These are phyloP conservation scores for Emmonsiellopsis sp. DNA, from an alignment of 2,329 filamentous ascomycete species.

Conservation along the genomic window DNA sequence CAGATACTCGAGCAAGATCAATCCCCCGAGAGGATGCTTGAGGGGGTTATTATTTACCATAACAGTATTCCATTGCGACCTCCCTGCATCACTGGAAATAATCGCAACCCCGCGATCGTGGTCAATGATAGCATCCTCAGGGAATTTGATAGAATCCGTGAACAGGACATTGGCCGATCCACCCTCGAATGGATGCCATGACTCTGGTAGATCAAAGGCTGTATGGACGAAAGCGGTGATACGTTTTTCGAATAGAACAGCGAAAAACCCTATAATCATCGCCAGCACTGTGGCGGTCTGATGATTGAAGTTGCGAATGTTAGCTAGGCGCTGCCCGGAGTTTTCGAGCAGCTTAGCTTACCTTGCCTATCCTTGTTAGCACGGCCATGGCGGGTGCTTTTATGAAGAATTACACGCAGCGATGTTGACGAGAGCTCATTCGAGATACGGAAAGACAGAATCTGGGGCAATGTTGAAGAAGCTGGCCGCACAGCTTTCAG, in stretches of 20 bases:
- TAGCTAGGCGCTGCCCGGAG: no score
- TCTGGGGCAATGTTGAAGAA: no score
- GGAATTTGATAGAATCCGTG: slow-evolving; percentile 9
- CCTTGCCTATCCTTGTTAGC: no score
- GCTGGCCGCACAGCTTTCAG: no score
- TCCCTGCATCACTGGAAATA: slow-evolving; percentile 9
- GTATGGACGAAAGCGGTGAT: not conserved
- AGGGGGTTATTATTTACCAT: slow-evolving; percentile 2
- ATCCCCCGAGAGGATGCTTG: not conserved
- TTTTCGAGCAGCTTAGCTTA: no score
- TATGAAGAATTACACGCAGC: no score
- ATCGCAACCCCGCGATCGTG: slow-evolving; percentile 12
- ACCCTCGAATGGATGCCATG: slow-evolving; percentile 11
- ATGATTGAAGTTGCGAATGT: no score
- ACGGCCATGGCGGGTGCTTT: no score
- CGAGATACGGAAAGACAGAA: no score
- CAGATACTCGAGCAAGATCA: not conserved
- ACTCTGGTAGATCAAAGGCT: slow-evolving; percentile 4
- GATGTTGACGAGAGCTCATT: no score
- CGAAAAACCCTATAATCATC: not conserved
- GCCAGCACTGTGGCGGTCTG: not conserved
- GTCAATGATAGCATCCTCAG: slow-evolving; percentile 11
- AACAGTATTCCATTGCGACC: slow-evolving; percentile 11
- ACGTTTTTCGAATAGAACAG: not conserved
- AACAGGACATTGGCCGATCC: slow-evolving; percentile 11